Evolutionary conservation across 2,329 filamentous ascomycete species (phyloP).

Genomic region (Alternaria ethzedia): DNA sequence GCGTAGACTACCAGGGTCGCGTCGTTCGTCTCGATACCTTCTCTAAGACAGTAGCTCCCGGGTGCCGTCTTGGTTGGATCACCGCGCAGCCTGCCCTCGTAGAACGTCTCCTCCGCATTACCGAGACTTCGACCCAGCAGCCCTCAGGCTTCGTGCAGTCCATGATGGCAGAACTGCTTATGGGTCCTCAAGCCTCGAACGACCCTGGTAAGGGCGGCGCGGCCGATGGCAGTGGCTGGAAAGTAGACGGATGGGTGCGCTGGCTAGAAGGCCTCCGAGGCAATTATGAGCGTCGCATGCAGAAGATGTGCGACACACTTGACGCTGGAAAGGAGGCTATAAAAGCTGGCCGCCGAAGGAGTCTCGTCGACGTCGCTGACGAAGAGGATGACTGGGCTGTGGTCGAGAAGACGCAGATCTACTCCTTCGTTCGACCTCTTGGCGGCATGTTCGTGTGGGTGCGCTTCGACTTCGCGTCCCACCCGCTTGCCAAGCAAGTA

Average conservation of each 20-base stretch:
- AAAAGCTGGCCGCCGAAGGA: conserved; percentile 61
- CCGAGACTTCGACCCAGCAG: conserved; percentile 79
- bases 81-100: conserved; percentile 81
- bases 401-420: conserved; percentile 75
- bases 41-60: conserved; percentile 89
- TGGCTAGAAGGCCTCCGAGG: conserved; percentile 88
- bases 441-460: conserved; percentile 96
- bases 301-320: conserved; percentile 74
- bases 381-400: conserved; percentile 71
- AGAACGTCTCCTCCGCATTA: conserved; percentile 75
- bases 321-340: conserved; percentile 71
- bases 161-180: conserved; percentile 77
- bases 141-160: conserved; percentile 90
- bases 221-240: conserved; percentile 69
- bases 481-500: conserved; percentile 69
- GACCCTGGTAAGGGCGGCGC: conserved; percentile 55
- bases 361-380: conserved; percentile 35
- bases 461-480: conserved; percentile 71
- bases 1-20: conserved; percentile 81
- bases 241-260: conserved; percentile 83
- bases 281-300: conserved; percentile 85
- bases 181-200: conserved; percentile 69
- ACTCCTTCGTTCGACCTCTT: conserved; percentile 78
- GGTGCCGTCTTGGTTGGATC: conserved; percentile 89
- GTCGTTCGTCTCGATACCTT: conserved; percentile 92